Percentiles rank a stretch among this genome's conserved stretches.
phyloP scores from a whole-genome alignment of 495 filamentous ascomycete species.

The Elaphomyces granulatus region DNA sequence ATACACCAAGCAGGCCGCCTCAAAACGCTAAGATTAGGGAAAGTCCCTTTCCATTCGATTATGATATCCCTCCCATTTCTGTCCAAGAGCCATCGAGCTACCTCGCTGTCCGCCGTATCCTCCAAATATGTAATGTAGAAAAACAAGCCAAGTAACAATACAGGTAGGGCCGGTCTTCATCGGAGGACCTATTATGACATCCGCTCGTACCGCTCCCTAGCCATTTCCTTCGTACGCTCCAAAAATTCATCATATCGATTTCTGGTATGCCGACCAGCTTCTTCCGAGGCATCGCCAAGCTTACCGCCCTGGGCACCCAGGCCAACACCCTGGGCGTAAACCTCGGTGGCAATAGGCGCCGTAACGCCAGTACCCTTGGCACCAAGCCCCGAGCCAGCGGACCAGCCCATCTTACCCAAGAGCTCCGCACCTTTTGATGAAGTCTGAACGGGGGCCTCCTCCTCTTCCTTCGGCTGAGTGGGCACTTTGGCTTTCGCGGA shows the following conservation, averaged over 20 bases:
- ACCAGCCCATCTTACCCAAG: slow-evolving; percentile 91
- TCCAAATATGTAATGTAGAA: no score
- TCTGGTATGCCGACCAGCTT: slow-evolving; percentile 59
- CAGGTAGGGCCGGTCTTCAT: no score
- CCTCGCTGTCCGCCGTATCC: no score
- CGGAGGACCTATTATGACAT: slow-evolving; percentile 29
- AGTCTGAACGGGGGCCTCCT: slow-evolving; percentile 23
- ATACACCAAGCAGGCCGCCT: no score
- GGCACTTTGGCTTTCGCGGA: slow-evolving; percentile 26
- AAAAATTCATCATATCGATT: slow-evolving; percentile 60
- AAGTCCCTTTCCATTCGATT: no score
- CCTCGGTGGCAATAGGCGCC: slow-evolving; percentile 59
- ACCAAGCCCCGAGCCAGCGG: slow-evolving; percentile 63
- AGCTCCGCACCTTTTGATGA: slow-evolving; percentile 72
- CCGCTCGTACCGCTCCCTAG: slow-evolving; percentile 62
- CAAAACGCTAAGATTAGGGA: no score
- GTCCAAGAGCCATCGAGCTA: no score
- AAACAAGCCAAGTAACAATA: no score
- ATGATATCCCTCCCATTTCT: no score
- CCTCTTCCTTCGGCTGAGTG: slow-evolving; percentile 15
- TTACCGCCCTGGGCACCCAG: slow-evolving; percentile 72
- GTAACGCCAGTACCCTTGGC: slow-evolving; percentile 64
- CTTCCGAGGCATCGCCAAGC: slow-evolving; percentile 69
- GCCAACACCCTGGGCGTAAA: slow-evolving; percentile 74
- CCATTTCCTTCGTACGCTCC: slow-evolving; percentile 62